These are phyloP conservation scores for Globisporangium okanoganense DNA, from an alignment of 352 stramenopile genomes.

Conservation along the genomic window DNA sequence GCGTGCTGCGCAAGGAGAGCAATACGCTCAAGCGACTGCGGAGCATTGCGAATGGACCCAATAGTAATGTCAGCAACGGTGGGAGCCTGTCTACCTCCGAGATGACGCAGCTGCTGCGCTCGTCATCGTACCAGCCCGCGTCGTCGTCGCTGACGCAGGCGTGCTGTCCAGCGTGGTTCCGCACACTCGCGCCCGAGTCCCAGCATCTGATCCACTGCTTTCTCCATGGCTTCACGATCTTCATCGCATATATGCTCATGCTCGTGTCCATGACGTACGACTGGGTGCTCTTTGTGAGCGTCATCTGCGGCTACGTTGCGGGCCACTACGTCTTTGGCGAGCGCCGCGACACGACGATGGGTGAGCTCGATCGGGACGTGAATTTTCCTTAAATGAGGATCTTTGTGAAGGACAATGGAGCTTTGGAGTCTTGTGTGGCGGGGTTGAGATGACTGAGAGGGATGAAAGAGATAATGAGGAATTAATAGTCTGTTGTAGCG, in stretches of 20 bases:
- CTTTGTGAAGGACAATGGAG: not conserved
- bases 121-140: slow-evolving; percentile 25
- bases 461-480: not conserved
- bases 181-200: slow-evolving; percentile 38
- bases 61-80: slow-evolving; percentile 12
- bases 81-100: slow-evolving; percentile 16
- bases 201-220: slow-evolving; percentile 54
- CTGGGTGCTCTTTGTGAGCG: slow-evolving; percentile 49
- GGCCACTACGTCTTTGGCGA: slow-evolving; percentile 72
- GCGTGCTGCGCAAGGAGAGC: slow-evolving; percentile 62
- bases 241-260: slow-evolving; percentile 79
- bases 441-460: not conserved
- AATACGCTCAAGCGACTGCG: slow-evolving; percentile 34
- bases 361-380: slow-evolving; percentile 16
- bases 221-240: slow-evolving; percentile 56
- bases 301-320: slow-evolving; percentile 50
- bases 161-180: slow-evolving; percentile 51
- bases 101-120: slow-evolving; percentile 38
- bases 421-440: not conserved
- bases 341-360: slow-evolving; percentile 40
- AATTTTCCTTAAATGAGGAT: slow-evolving; percentile 15
- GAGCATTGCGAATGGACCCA: slow-evolving; percentile 8
- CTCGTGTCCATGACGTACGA: slow-evolving; percentile 82
- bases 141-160: slow-evolving; percentile 26
- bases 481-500: too few relatives aligned